phyloP scores from a whole-genome alignment of 192 early-diverging fungal genomes.

The Radiomyces spectabilis region DNA sequence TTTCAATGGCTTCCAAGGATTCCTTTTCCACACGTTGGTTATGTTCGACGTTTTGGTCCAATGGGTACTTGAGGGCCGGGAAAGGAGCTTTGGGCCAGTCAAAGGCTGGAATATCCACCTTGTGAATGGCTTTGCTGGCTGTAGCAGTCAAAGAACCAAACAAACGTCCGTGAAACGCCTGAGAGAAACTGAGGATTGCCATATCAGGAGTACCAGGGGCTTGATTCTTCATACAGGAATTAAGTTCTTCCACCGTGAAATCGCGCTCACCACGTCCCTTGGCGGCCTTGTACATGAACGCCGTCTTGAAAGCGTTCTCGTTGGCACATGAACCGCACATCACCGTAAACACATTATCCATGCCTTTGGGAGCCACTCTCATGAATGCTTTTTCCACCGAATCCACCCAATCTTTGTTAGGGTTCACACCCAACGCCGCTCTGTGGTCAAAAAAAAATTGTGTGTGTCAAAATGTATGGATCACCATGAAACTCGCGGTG shows the following conservation, averaged over 20 bases:
- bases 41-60: constrained; percentile 47
- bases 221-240: constrained; percentile 56
- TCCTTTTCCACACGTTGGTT: constrained; percentile 52
- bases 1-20: constrained; percentile 43
- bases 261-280: constrained; percentile 35
- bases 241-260: constrained; percentile 34
- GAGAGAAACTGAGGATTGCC: constrained; percentile 56
- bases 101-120: constrained; percentile 71
- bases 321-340: constrained; percentile 72
- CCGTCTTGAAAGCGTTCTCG: constrained; percentile 69
- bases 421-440: constrained; percentile 59
- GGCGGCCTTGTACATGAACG: constrained; percentile 57
- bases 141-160: constrained; percentile 66
- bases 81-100: constrained; percentile 56
- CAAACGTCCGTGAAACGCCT: constrained; percentile 61
- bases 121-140: constrained; percentile 63
- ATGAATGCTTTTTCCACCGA: constrained; percentile 55
- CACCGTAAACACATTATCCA: constrained; percentile 64
- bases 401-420: constrained; percentile 53
- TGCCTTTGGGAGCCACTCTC: constrained; percentile 55
- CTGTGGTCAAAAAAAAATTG: constrained; percentile 1
- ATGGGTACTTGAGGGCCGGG: constrained; percentile 59
- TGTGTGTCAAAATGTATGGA: not conserved
- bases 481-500: not conserved
- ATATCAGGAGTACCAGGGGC: constrained; percentile 57